Conservation (phyloP, 2,329 filamentous ascomycete species). For the Mollisia scopiformis region DNA sequence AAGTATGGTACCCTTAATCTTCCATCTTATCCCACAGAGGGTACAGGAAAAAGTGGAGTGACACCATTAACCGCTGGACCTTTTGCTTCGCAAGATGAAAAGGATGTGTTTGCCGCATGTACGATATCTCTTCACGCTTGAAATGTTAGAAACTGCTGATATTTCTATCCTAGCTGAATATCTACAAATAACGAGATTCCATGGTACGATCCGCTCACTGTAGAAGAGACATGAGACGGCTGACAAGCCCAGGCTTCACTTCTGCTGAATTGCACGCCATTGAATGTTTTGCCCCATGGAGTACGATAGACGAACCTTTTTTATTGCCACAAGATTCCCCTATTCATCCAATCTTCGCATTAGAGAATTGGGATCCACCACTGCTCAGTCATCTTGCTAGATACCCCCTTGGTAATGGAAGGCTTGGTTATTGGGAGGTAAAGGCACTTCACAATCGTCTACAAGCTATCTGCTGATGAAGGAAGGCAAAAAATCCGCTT, state of each 20-base stretch:
- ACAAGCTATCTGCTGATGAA: not conserved
- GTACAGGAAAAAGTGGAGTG: not conserved
- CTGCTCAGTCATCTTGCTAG: slow-evolving; percentile 7
- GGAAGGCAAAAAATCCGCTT: slow-evolving; percentile 7
- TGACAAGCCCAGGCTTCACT: not conserved
- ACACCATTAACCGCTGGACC: not conserved
- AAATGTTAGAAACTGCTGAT: not conserved
- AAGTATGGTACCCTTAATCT: not conserved
- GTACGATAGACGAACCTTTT: not conserved
- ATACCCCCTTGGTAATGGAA: slow-evolving; percentile 9
- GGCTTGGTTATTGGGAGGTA: slow-evolving; percentile 17
- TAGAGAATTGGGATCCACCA: slow-evolving; percentile 7
- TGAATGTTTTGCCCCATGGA: not conserved
- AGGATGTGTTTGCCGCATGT: not conserved
- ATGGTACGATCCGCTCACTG: not conserved
- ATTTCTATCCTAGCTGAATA: not conserved
- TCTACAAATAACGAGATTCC: not conserved
- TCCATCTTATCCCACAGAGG: not conserved
- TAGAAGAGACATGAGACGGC: not conserved
- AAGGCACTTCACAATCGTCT: not conserved
- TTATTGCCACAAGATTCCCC: not conserved
- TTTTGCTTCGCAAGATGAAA: not conserved
- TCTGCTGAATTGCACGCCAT: slow-evolving; percentile 5
- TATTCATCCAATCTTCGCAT: slow-evolving; percentile 11
- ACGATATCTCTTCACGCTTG: not conserved